A percentile compares a stretch with the other conserved stretches of the same genome.
These are phyloP conservation scores for Kwoniella sp. DNA, from an alignment of 768 basidiomycete genomes.

Conservation along the genomic window DNA sequence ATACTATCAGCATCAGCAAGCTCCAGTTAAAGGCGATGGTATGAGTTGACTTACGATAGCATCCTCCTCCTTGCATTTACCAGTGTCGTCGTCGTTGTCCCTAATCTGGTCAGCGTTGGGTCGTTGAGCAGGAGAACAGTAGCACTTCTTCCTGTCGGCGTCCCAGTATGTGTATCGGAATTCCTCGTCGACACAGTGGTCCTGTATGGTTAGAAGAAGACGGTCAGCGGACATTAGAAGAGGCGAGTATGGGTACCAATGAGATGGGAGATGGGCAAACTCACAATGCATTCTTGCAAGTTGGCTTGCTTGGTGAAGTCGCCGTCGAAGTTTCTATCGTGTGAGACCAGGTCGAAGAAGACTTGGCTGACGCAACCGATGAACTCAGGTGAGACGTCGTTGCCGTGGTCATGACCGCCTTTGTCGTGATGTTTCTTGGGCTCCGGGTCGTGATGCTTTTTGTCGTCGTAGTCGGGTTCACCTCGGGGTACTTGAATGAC, in stretches of 20 bases:
- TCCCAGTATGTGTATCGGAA: conserved; percentile 22
- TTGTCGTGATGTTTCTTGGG: conserved; percentile 5
- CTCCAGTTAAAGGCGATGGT: not conserved
- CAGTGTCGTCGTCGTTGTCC: conserved; percentile 9
- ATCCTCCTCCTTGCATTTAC: conserved; percentile 13
- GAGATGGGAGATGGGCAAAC: not conserved
- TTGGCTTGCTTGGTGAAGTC: conserved; percentile 15
- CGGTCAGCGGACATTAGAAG: not conserved
- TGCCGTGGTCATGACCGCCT: not conserved
- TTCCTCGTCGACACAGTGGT: conserved; percentile 13
- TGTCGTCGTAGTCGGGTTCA: conserved; percentile 10
- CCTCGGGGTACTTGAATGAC: conserved; percentile 17
- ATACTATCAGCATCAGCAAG: not conserved
- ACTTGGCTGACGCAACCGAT: conserved; percentile 19
- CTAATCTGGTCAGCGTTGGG: conserved; percentile 19
- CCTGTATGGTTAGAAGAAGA: not conserved
- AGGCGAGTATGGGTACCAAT: too few species aligned
- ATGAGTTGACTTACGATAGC: conserved; percentile 8
- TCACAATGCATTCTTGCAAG: conserved; percentile 13
- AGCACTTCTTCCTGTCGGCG: conserved; percentile 17
- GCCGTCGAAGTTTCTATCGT: conserved; percentile 15
- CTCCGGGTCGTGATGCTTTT: conserved; percentile 8
- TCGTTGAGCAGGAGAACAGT: conserved; percentile 23
- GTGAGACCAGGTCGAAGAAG: conserved; percentile 19
- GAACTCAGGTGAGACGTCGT: conserved; percentile 9